A percentile compares a stretch with the other conserved stretches of the same genome.
phyloP scores from a whole-genome alignment of 192 early-diverging fungal genomes.

The Piromyces finnis region DNA sequence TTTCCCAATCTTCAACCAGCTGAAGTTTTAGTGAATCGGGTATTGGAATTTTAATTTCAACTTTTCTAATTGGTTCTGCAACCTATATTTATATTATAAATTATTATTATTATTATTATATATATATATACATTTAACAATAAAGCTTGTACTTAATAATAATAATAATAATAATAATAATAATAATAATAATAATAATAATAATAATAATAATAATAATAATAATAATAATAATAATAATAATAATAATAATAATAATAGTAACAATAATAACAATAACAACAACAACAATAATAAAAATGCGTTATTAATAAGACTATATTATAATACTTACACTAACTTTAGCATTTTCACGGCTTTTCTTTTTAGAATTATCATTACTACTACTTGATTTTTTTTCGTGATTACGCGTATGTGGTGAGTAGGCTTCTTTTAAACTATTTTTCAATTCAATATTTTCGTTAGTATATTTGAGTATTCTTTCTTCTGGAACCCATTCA shows the following conservation, averaged over 20 bases:
- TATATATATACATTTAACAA: no score
- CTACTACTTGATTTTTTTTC: neutral
- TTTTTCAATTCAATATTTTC: slow-evolving; percentile 69
- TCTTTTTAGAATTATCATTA: slow-evolving; percentile 1
- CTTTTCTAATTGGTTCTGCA: slow-evolving; percentile 37
- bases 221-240: no score
- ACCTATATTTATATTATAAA: neutral
- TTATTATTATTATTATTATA: no score
- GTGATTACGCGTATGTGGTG: slow-evolving; percentile 9
- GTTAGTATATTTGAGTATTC: slow-evolving; percentile 64
- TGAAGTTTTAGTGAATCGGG: slow-evolving; percentile 43
- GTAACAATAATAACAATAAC: no score
- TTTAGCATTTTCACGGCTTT: neutral
- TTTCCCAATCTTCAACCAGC: slow-evolving; percentile 95
- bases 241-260: no score
- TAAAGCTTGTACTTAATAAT: no score
- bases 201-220: no score
- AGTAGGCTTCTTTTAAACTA: slow-evolving; percentile 33
- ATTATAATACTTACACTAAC: neutral
- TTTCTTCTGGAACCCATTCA: slow-evolving; percentile 91
- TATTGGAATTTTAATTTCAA: slow-evolving; percentile 83
- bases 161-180: no score
- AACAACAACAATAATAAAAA: no score
- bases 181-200: no score
- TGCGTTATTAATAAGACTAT: no score